phyloP scores from a whole-genome alignment of 805 yeast species.

The Nakazawaea ishiwadae region DNA sequence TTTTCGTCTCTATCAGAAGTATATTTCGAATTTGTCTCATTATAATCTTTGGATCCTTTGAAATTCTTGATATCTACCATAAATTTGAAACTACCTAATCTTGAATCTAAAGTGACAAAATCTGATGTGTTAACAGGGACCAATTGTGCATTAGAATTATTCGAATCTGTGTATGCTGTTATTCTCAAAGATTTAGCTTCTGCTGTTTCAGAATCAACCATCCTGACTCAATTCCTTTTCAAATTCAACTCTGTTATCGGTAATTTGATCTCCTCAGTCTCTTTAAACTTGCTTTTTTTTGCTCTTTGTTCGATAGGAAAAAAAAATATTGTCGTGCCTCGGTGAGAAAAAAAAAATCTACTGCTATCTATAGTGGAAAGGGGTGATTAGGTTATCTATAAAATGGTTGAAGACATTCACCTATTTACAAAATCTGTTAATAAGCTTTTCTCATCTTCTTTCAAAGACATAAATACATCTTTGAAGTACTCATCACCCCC shows the following conservation, averaged over 20 bases:
- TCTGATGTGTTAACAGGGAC: conserved; percentile 8
- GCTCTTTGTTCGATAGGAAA: too few relatives aligned
- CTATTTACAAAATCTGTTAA: conserved; percentile 37
- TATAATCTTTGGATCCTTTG: conserved; percentile 8
- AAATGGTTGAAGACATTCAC: conserved; percentile 29
- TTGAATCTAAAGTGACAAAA: conserved; percentile 1
- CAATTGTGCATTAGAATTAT: neutral
- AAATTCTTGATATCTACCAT: conserved; percentile 5
- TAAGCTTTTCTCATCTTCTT: conserved; percentile 48
- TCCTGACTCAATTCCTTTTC: neutral
- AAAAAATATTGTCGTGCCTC: too few relatives aligned
- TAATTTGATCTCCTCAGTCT: too few relatives aligned
- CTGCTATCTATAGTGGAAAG: too few relatives aligned
- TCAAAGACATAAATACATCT: conserved; percentile 40
- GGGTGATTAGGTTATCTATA: neutral
- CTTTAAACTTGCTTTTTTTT: too few relatives aligned
- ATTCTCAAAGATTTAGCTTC: conserved; percentile 4
- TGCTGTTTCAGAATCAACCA: neutral
- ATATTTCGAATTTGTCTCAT: conserved; percentile 6
- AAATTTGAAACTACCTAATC: conserved; percentile 8
- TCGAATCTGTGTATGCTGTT: neutral
- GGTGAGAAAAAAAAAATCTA: too few relatives aligned
- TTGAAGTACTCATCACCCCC: conserved; percentile 40
- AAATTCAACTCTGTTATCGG: too few relatives aligned
- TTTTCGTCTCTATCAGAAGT: conserved; percentile 1